Percentiles rank a stretch among this genome's conserved stretches.
These are phyloP conservation scores for Pisolithus marmoratus DNA, from an alignment of 768 basidiomycete species.

Conservation along the genomic window DNA sequence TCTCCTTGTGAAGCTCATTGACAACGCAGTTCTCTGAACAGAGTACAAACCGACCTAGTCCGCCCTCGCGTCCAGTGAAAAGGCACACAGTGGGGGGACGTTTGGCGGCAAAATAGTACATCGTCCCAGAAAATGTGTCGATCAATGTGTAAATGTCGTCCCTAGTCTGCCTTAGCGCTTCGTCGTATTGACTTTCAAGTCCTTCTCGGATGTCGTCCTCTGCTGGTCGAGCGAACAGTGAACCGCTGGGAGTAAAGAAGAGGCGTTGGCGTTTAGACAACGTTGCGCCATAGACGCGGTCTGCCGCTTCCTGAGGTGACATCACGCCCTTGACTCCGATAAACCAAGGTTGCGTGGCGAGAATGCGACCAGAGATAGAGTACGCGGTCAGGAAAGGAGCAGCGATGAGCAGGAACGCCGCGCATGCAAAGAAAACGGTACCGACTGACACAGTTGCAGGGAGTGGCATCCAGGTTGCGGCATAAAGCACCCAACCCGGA, in stretches of 20 bases:
- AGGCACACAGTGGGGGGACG: slow-evolving; percentile 17
- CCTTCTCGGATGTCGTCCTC: slow-evolving; percentile 3
- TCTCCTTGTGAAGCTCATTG: slow-evolving; percentile 17
- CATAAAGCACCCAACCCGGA: slow-evolving; percentile 6
- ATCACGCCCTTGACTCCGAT: slow-evolving; percentile 17
- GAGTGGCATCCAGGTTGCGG: background rate
- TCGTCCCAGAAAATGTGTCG: slow-evolving; percentile 10
- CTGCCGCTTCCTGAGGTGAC: slow-evolving; percentile 3
- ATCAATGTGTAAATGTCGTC: slow-evolving; percentile 11
- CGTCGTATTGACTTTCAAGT: background rate
- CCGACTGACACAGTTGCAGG: background rate
- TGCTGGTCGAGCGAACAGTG: slow-evolving; percentile 4
- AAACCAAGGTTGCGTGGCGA: slow-evolving; percentile 13
- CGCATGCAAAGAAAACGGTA: background rate
- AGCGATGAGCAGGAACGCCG: background rate
- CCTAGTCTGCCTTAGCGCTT: background rate
- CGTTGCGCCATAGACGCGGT: slow-evolving; percentile 12
- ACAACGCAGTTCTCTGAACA: slow-evolving; percentile 14
- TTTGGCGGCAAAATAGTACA: slow-evolving; percentile 15
- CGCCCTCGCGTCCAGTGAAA: slow-evolving; percentile 16
- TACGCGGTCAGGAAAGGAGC: slow-evolving; percentile 7
- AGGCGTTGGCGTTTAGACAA: slow-evolving; percentile 5
- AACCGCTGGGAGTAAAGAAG: slow-evolving; percentile 12
- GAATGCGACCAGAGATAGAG: slow-evolving; percentile 13
- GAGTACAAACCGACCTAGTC: slow-evolving; percentile 17